These are phyloP conservation scores for Evernia prunastri DNA, from an alignment of 495 filamentous ascomycete genomes.

Conservation along the genomic window DNA sequence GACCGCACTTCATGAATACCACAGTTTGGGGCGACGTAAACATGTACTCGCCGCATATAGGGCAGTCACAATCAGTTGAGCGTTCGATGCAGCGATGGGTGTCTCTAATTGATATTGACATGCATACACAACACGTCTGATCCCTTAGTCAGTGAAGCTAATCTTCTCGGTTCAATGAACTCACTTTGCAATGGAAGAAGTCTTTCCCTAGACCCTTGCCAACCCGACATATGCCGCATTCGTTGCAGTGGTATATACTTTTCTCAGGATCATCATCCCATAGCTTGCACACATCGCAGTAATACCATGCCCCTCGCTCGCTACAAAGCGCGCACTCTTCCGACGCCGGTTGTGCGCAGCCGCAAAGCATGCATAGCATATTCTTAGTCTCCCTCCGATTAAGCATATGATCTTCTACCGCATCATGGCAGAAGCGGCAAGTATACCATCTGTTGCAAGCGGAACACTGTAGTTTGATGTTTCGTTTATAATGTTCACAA, in stretches of 20 bases:
- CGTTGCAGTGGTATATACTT: conserved; percentile 91
- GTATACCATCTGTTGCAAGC: conserved; percentile 90
- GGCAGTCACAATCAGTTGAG: conserved; percentile 91
- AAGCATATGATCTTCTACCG: conserved; percentile 72
- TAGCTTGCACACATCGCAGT: conserved; percentile 88
- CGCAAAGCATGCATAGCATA: conserved; percentile 98
- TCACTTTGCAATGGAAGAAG: conserved; percentile 94
- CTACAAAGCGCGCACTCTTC: conserved; percentile 73
- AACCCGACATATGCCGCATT: conserved; percentile 92
- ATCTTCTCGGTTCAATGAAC: conserved; percentile 21
- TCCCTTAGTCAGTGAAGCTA: conserved; percentile 21
- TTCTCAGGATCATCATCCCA: conserved; percentile 93
- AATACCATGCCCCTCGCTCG: conserved; percentile 79
- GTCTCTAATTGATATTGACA: conserved; percentile 69
- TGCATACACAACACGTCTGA: conserved; percentile 85
- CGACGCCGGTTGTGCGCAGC: conserved; percentile 72
- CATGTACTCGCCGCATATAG: conserved; percentile 97
- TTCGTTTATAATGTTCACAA: conserved; percentile 89
- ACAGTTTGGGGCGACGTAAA: conserved; percentile 86
- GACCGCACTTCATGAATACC: conserved; percentile 92
- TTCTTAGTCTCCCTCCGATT: conserved; percentile 77
- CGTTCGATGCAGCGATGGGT: conserved; percentile 94
- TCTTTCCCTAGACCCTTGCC: conserved; percentile 92
- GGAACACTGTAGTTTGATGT: conserved; percentile 90
- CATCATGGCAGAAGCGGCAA: conserved; percentile 92